A percentile compares a stretch with the other conserved stretches of the same genome.
phyloP scores from a whole-genome alignment of 2,329 filamentous ascomycete genomes.

The Diaporthe aspalathi region DNA sequence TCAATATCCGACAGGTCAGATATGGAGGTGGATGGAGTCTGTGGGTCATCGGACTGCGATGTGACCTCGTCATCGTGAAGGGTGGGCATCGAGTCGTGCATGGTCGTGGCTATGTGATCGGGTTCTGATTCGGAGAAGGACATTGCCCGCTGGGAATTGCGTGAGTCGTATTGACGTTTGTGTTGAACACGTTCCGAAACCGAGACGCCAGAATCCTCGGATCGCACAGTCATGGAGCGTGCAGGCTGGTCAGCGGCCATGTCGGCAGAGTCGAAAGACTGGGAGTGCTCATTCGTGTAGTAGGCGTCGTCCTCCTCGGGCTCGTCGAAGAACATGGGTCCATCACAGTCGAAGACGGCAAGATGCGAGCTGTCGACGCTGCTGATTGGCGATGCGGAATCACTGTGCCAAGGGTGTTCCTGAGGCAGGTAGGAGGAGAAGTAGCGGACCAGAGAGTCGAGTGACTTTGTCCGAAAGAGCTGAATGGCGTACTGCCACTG shows the following conservation, averaged over 20 bases:
- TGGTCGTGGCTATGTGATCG: conserved; percentile 51
- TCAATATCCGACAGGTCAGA: conserved; percentile 58
- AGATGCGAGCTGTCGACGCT: conserved; percentile 50
- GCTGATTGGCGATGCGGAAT: conserved; percentile 50
- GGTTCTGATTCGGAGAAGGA: conserved; percentile 66
- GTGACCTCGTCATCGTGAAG: conserved; percentile 55
- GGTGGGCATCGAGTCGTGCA: conserved; percentile 44
- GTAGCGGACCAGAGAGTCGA: conserved; percentile 70
- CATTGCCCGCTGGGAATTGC: conserved; percentile 59
- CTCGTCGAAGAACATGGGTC: conserved; percentile 56
- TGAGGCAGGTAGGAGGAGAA: conserved; percentile 69
- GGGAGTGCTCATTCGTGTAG: conserved; percentile 57
- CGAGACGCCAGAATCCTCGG: conserved; percentile 56
- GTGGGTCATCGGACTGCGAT: conserved; percentile 59
- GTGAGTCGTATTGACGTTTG: conserved; percentile 48
- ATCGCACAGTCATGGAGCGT: conserved; percentile 62
- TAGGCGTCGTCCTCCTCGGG: conserved; percentile 49
- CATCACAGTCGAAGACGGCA: conserved; percentile 47
- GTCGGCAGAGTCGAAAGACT: conserved; percentile 44
- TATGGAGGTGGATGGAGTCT: conserved; percentile 57
- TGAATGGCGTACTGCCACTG: conserved; percentile 70
- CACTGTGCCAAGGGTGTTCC: conserved; percentile 57
- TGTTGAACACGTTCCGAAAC: conserved; percentile 50
- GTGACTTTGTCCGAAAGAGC: conserved; percentile 68
- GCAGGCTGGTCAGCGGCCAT: conserved; percentile 52